Conservation (phyloP, 2,329 filamentous ascomycete genomes). For the Colletotrichum lini region DNA sequence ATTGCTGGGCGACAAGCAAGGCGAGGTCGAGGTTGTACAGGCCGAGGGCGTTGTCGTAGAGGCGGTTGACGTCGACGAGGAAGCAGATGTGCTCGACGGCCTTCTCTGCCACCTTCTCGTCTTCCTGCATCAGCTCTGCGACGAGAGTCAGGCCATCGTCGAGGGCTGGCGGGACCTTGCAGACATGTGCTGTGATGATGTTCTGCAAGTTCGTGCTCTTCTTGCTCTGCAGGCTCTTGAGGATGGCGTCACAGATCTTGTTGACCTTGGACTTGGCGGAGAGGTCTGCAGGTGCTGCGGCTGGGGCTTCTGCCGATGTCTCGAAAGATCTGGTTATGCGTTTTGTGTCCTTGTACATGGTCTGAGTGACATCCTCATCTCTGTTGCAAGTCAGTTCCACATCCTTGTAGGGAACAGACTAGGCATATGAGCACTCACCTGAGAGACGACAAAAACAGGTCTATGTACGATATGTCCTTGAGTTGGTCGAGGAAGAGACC, state of each 20-base stretch:
- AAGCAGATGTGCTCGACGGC: slow-evolving; percentile 98
- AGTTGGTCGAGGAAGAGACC: slow-evolving; percentile 87
- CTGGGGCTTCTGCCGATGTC: slow-evolving; percentile 37
- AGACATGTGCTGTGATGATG: slow-evolving; percentile 93
- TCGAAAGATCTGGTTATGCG: slow-evolving; percentile 46
- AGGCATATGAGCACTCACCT: slow-evolving; percentile 64
- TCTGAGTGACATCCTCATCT: slow-evolving; percentile 93
- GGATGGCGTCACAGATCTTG: slow-evolving; percentile 86
- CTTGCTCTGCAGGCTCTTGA: slow-evolving; percentile 75
- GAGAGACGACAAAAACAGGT: slow-evolving; percentile 90
- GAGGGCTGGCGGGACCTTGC: slow-evolving; percentile 91
- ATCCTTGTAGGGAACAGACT: background rate
- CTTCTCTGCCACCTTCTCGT: slow-evolving; percentile 82
- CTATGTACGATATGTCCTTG: slow-evolving; percentile 84
- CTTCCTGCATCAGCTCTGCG: slow-evolving; percentile 78
- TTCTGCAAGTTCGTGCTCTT: slow-evolving; percentile 84
- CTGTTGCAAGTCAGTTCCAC: slow-evolving; percentile 57
- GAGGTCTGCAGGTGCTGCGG: slow-evolving; percentile 33
- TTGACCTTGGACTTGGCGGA: slow-evolving; percentile 78
- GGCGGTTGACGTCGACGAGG: slow-evolving; percentile 89
- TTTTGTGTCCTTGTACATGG: slow-evolving; percentile 92
- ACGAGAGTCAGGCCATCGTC: slow-evolving; percentile 88
- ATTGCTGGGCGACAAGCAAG: slow-evolving; percentile 92
- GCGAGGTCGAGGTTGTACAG: slow-evolving; percentile 93
- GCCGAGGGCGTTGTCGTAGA: slow-evolving; percentile 92